phyloP scores from a whole-genome alignment of 148 eudicot species.

The Rhododendron henanense region DNA sequence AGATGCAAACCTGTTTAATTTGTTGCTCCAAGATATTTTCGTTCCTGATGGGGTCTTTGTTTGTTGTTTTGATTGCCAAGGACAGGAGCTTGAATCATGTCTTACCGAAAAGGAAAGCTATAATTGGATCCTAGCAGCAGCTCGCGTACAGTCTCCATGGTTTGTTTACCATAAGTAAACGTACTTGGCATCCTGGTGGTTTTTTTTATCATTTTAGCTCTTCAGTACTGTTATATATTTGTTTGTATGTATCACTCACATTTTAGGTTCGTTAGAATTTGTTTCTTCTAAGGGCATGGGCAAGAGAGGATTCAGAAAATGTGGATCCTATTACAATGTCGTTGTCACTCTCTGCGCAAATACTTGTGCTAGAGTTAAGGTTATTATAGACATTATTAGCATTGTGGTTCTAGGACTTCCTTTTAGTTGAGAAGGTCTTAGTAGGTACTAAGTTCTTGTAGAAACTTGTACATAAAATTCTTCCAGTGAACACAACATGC shows the following conservation, averaged over 20 bases:
- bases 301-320: not conserved
- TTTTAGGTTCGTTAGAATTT: not conserved
- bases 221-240: not conserved
- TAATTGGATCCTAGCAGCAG: too few species aligned
- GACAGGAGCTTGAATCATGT: too few species aligned
- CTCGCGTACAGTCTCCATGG: too few species aligned
- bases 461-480: not conserved
- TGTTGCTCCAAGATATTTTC: too few species aligned
- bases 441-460: too few species aligned
- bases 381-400: not conserved
- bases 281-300: not conserved
- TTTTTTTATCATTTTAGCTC: not conserved
- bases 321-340: not conserved
- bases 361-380: not conserved
- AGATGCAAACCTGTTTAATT: too few species aligned
- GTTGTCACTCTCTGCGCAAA: not conserved
- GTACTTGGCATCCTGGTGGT: not conserved
- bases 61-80: too few species aligned
- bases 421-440: not conserved
- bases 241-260: not conserved
- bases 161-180: conserved; percentile 22
- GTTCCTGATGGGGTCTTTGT: too few species aligned
- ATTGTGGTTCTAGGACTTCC: not conserved
- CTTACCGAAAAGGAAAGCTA: conserved; percentile 55
- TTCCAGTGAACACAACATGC: not conserved